Evolutionary conservation across 1,139 yeast species (phyloP).

Genomic region (Geotrichum candidum): DNA sequence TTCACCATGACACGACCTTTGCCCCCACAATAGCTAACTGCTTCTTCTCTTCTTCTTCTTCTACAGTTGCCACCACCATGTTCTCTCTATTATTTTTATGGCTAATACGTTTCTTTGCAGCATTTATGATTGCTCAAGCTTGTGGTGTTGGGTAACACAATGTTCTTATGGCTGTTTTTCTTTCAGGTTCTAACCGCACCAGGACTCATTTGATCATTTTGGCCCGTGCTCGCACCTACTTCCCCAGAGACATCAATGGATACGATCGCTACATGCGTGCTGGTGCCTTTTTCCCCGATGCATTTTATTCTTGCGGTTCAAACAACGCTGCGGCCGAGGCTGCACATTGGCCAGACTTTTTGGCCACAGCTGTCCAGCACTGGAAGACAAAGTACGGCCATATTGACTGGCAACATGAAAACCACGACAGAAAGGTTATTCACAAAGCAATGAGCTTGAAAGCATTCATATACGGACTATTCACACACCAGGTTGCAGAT

Average conservation of each 20-base stretch:
- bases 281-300: slow-evolving; percentile 61
- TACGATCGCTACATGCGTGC: slow-evolving; percentile 33
- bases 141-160: slow-evolving; percentile 4
- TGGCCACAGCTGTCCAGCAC: slow-evolving; percentile 40
- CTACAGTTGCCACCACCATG: neutral
- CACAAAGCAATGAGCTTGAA: slow-evolving; percentile 32
- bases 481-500: slow-evolving; percentile 55
- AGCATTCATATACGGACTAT: slow-evolving; percentile 49
- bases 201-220: slow-evolving; percentile 42
- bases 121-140: neutral
- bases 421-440: too few relatives aligned
- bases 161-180: neutral
- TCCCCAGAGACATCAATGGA: slow-evolving; percentile 32
- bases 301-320: slow-evolving; percentile 51
- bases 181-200: neutral
- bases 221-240: slow-evolving; percentile 32
- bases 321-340: slow-evolving; percentile 49
- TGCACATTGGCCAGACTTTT: slow-evolving; percentile 61
- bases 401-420: too few relatives aligned
- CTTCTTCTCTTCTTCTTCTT: neutral
- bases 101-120: neutral
- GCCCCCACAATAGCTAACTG: neutral
- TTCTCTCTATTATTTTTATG: neutral
- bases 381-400: slow-evolving; percentile 35
- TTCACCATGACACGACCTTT: slow-evolving; percentile 1